Conservation (phyloP, 495 filamentous ascomycete species). For the Rusavskia elegans region DNA sequence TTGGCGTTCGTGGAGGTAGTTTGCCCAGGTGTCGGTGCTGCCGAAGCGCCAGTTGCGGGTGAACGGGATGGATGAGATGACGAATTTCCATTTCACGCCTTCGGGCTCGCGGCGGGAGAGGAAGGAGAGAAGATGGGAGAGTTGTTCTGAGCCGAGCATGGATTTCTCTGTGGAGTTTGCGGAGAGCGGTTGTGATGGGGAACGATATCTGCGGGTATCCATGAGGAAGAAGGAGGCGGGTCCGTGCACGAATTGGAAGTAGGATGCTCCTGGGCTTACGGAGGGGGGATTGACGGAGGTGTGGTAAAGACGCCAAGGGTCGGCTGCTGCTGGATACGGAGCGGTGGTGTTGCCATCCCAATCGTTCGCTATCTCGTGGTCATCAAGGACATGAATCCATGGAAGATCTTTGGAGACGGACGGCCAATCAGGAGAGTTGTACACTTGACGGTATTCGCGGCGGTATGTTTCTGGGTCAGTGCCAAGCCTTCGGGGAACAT, state of each 20-base stretch:
- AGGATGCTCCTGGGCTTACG: slow-evolving; percentile 42
- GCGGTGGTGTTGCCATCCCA: slow-evolving; percentile 63
- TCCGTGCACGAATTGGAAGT: slow-evolving; percentile 75
- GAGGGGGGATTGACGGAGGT: slow-evolving; percentile 66
- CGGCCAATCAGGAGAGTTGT: slow-evolving; percentile 82
- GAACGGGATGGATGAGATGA: slow-evolving; percentile 78
- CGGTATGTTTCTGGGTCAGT: slow-evolving; percentile 60
- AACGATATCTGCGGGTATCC: slow-evolving; percentile 79
- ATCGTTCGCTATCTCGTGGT: slow-evolving; percentile 92
- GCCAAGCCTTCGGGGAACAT: slow-evolving; percentile 70
- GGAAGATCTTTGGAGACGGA: slow-evolving; percentile 44
- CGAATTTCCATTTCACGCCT: slow-evolving; percentile 84
- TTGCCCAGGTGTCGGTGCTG: slow-evolving; percentile 78
- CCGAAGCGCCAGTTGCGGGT: slow-evolving; percentile 92
- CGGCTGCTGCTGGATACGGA: slow-evolving; percentile 57
- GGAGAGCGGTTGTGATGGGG: slow-evolving; percentile 34
- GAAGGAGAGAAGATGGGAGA: slow-evolving; percentile 63
- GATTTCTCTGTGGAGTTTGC: slow-evolving; percentile 46
- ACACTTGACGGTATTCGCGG: slow-evolving; percentile 81
- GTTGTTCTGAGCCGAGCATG: slow-evolving; percentile 72
- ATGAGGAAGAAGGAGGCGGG: slow-evolving; percentile 89
- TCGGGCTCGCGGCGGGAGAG: slow-evolving; percentile 48
- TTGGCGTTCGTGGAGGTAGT: slow-evolving; percentile 64
- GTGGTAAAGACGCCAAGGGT: slow-evolving; percentile 80
- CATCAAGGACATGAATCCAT: slow-evolving; percentile 92